These are phyloP conservation scores for Bothriochloa decipiens DNA, from an alignment of 176 grass and related monocot genomes.

Conservation along the genomic window DNA sequence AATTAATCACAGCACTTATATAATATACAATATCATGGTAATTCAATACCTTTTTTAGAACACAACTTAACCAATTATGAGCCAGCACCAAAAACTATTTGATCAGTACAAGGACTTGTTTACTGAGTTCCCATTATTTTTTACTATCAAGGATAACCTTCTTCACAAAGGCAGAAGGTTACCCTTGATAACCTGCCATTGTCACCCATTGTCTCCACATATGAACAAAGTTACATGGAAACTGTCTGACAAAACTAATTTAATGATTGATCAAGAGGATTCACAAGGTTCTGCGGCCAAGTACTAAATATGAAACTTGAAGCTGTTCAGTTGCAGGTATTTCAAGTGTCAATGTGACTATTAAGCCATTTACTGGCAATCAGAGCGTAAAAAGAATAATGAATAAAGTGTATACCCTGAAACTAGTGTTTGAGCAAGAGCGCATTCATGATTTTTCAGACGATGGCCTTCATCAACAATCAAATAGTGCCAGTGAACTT, in stretches of 20 bases:
- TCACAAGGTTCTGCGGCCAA: neutral
- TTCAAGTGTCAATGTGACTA: neutral
- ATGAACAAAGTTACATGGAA: neutral
- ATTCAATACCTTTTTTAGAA: neutral
- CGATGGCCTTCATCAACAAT: conserved; percentile 99
- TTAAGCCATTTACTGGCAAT: conserved; percentile 20
- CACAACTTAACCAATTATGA: conserved; percentile 26
- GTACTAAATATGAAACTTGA: conserved; percentile 14
- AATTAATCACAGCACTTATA: neutral
- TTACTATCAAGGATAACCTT: neutral
- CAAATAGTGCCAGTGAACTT: conserved; percentile 96
- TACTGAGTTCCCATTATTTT: conserved; percentile 12
- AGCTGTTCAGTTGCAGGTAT: neutral
- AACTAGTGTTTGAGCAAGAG: conserved; percentile 89
- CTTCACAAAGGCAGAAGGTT: conserved; percentile 12
- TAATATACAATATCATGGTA: neutral
- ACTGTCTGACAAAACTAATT: conserved; percentile 9
- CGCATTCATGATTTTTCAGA: conserved; percentile 99
- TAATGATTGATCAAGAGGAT: neutral
- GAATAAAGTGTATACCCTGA: conserved; percentile 70
- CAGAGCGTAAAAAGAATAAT: conserved; percentile 6
- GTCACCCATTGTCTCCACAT: conserved; percentile 23
- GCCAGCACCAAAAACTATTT: neutral
- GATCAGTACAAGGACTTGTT: conserved; percentile 7
- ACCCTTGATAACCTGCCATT: conserved; percentile 24